Percentiles rank a stretch among this genome's conserved stretches.
Conservation (phyloP, 2,329 filamentous ascomycete genomes). For the Exophiala bonariae region DNA sequence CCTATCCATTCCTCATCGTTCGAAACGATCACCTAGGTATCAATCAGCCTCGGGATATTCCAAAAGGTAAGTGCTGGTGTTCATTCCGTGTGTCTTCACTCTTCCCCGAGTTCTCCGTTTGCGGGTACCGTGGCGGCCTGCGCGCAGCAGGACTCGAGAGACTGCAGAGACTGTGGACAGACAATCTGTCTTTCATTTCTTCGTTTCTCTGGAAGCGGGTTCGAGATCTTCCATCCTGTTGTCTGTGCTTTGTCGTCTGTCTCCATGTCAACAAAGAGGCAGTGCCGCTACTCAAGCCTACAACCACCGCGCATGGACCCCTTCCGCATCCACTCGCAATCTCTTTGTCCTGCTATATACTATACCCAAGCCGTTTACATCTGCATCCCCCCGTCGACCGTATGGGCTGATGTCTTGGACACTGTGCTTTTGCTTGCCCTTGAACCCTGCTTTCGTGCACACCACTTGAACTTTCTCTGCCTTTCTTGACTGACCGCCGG, state of each 20-base stretch:
- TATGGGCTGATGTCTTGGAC: constrained; percentile 6
- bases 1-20: too few species aligned
- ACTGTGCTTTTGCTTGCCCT: background rate
- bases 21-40: too few species aligned
- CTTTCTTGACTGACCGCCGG: constrained; percentile 18
- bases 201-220: constrained; percentile 19
- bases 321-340: constrained; percentile 16
- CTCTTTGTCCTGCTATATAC: constrained; percentile 16
- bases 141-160: too few species aligned
- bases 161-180: too few species aligned
- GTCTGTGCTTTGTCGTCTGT: constrained; percentile 23
- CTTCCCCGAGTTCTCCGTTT: too few species aligned
- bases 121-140: too few species aligned
- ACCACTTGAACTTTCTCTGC: too few species aligned
- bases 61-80: too few species aligned
- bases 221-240: constrained; percentile 4
- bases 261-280: constrained; percentile 21
- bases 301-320: constrained; percentile 18
- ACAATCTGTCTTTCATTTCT: background rate
- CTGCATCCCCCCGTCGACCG: constrained; percentile 15
- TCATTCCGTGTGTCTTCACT: too few species aligned
- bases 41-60: too few species aligned
- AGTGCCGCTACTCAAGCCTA: constrained; percentile 9
- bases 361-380: constrained; percentile 6
- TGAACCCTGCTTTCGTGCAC: constrained; percentile 4